Base-by-base conservation (phyloP, 23 red algal genomes). In the Agarophyton chilense region DNA sequence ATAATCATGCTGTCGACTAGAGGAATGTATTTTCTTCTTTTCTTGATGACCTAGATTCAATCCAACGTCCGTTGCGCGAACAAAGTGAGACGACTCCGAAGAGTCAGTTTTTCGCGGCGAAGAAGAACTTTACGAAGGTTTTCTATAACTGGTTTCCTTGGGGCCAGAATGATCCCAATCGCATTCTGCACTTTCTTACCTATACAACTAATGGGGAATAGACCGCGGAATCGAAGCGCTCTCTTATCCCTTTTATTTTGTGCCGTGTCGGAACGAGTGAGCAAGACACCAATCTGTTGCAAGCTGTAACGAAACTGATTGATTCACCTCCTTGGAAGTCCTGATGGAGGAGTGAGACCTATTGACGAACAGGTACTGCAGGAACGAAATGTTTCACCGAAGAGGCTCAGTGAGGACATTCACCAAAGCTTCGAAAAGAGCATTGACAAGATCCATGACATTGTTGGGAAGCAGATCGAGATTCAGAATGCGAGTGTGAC, bases 81-180 rank as follows among this genome's bases (percentile, higher is more conserved):
- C 2, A 33, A 41, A 6, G 38, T 1, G 64, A 29, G 4, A 18
- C 64, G 0, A 6, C 40, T 1, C 19, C 40, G 38, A 70, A 70
- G 14, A 5, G 40, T 1, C 38, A 70, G 10, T 40, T 42, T 42
- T 36, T 13, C 19, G 21, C 6, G 34, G 34, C 38, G 6, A 70
- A 42, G 16, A 17, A 42, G 1, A 8, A 14, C 34, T 70, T 70
- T 17, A 70, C 64, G 2, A 41, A 70, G 64, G 64, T 70, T 4
- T 40, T 39, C 16, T 2, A 70, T 26, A 70, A 70, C 0, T 70
- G 64, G 34, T 36, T 33, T 70, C 32, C 64, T 10, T 70, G 32
- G 36, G 64, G 38, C 4, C 64, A 70, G 64, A 70, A 70, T 42
- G 64, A 70, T 70, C 64, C 64, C 34, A 42, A 70, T 4, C 7